Base-by-base conservation (phyloP, 169 alveolate species). In the Cryptosporidium parvum region DNA sequence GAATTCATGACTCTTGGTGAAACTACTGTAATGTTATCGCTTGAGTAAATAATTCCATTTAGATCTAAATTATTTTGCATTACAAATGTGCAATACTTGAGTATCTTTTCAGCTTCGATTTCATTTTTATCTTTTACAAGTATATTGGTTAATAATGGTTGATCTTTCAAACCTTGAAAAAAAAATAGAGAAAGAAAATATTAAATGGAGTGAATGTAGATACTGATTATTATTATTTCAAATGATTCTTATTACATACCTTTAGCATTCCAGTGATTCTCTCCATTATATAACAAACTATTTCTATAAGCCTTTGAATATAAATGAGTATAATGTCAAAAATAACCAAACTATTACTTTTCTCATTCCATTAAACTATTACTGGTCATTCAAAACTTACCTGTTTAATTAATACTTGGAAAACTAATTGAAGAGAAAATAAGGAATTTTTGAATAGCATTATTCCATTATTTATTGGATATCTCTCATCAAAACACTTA, bases 391-490 rank as follows among this genome's bases (percentile, higher is more conserved):
- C 21, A 65, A 65, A 37, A 45, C 89, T 45, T 80, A 59, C 86
- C 61, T 69, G 86, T 39, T 85, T 85, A 31, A 31, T 4, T 44
- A 85, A 56, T 12, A 85, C 75, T 16, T 70, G 85, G 18, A 44
- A 69, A 9, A n/a, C 87, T 18, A 85, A 45, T 29, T 71, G 70
- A 31, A n/a, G 71, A 14, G 92, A 65, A 75, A 85, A 85, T n/a
- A 31, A 12, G 48, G 45, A 29, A 48, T 70, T 69, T 18, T 70
- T 44, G 45, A 85, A 70, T 35, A 85, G n/a, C 86, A 85, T 85
- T 5, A 85, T 59, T 7, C 92, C 92, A 65, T 85, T 85, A 70
- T 85, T 85, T 59, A 85, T 35, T 58, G 92, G 92, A 75, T 85
- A 85, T 56, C 33, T 45, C n/a, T 59, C 84, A 59, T 59, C 80